Evolutionary conservation across 78 protist genomes (phyloP).

Genomic region (Dictyostelium brefeldianum): DNA sequence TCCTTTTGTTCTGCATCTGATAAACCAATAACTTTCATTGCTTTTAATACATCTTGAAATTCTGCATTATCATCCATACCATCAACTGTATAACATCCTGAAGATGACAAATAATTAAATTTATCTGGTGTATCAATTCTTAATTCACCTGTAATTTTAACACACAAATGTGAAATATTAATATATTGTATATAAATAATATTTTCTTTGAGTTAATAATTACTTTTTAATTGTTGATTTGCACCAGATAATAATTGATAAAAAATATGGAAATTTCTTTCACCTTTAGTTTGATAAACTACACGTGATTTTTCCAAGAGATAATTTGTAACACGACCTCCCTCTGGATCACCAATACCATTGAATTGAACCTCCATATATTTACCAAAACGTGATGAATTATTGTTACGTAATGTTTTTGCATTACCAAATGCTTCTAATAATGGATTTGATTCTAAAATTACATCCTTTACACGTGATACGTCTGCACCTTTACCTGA

Average conservation of each 20-base stretch:
- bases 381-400: constrained; percentile 90
- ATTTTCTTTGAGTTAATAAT: neutral
- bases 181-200: neutral
- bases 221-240: constrained; percentile 37
- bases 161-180: neutral
- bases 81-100: constrained; percentile 83
- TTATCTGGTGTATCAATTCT: constrained; percentile 80
- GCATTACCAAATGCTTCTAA: constrained; percentile 96
- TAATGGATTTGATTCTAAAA: constrained; percentile 91
- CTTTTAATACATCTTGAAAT: constrained; percentile 81
- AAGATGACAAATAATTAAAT: constrained; percentile 66
- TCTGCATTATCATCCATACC: constrained; percentile 92
- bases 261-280: constrained; percentile 84
- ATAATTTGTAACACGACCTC: constrained; percentile 87
- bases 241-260: constrained; percentile 85
- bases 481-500: constrained; percentile 81
- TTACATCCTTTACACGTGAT: constrained; percentile 83
- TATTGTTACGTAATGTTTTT: constrained; percentile 90
- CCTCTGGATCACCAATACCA: constrained; percentile 85
- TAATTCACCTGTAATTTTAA: constrained; percentile 31
- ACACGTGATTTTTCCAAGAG: constrained; percentile 85
- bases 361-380: constrained; percentile 91
- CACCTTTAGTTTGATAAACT: constrained; percentile 63
- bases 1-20: constrained; percentile 62
- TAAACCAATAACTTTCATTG: constrained; percentile 92